Evolutionary conservation across 306 rosid genomes (phyloP), one percentile per base, ranked within the genome.

Genomic region (Sicyos baderoa): DNA sequence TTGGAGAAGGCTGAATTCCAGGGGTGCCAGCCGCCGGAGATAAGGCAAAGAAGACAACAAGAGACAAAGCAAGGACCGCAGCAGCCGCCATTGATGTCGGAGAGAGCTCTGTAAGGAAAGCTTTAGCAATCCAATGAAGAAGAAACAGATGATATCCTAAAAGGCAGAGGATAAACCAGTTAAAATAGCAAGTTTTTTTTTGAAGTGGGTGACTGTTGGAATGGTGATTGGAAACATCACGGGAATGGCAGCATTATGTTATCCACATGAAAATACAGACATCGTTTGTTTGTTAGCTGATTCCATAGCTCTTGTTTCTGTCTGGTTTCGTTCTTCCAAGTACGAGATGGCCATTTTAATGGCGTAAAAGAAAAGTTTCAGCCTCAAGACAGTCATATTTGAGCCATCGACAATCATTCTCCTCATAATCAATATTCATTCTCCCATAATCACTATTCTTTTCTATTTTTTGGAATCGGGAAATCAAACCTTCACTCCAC

Each of bases 1-100:
- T 79, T 49, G 79, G 72, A 52, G 87, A 49, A 9, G 35, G 53
- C 54, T 27, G 40, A 29, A 59, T 2, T 29, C 35, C 21, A 1
- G 35, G 4, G 4, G 12, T 3, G 8, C 17, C 37, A 10, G 70
- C 14, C 0, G 19, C 37, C 2, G 10, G 29, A 40, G 52, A 40
- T 5, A 8, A 16, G 51, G 27, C 18, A 11, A 64, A 47, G 15
- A 45, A 6, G 18, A 48, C 16, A 9, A 53, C 54, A 8, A 65
- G 27, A 12, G 70, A 65, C n/a, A 44, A 45, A 53, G 54, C 40
- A 45, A 65, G 19, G 12, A 45, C 19, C 45, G 54, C 50, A 6
- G 27, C 27, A 2, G 53, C 12, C 44, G 70, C 70, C 70, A 44
- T 64, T 64, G 70, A 64, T 64, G 70, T 61, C 54, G 7, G 70